Conservation (phyloP, 805 yeast genomes). For the Cyberlindnera xishuangbannaensis region DNA sequence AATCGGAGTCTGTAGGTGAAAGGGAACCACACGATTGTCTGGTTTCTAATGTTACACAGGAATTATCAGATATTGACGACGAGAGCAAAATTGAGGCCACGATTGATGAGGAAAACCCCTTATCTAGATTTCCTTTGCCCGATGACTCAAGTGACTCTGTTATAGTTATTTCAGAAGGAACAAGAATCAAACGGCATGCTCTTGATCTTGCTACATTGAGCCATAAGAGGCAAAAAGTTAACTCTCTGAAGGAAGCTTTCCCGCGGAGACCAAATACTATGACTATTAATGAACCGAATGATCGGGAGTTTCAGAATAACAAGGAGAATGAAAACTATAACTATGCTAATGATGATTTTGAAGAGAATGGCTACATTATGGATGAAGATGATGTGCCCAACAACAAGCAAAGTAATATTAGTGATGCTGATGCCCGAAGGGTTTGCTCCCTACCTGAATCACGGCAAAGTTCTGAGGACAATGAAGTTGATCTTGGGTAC, state of each 20-base stretch:
- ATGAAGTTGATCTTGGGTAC: neutral
- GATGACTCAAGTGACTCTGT: too few relatives aligned
- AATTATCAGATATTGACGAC: constrained; percentile 25
- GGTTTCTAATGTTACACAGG: constrained; percentile 23
- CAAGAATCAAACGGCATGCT: neutral
- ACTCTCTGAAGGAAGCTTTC: too few relatives aligned
- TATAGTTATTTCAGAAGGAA: too few relatives aligned
- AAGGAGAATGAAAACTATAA: neutral
- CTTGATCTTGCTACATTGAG: too few relatives aligned
- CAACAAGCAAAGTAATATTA: neutral
- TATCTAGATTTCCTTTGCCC: neutral
- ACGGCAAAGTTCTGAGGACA: too few relatives aligned
- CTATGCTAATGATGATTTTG: neutral
- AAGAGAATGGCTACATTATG: neutral
- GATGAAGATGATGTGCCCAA: neutral
- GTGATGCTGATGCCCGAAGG: neutral
- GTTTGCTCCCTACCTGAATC: too few relatives aligned
- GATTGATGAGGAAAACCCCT: constrained; percentile 11
- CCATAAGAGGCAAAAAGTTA: too few relatives aligned
- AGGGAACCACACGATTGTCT: constrained; percentile 7
- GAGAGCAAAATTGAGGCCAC: constrained; percentile 17
- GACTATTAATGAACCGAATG: neutral
- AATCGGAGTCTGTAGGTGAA: too few relatives aligned
- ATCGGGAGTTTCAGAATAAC: neutral
- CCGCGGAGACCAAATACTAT: neutral